A percentile compares a stretch with the other conserved stretches of the same genome.
Conservation (phyloP, 257 asterid genomes). For the Cruciata laevipes region DNA sequence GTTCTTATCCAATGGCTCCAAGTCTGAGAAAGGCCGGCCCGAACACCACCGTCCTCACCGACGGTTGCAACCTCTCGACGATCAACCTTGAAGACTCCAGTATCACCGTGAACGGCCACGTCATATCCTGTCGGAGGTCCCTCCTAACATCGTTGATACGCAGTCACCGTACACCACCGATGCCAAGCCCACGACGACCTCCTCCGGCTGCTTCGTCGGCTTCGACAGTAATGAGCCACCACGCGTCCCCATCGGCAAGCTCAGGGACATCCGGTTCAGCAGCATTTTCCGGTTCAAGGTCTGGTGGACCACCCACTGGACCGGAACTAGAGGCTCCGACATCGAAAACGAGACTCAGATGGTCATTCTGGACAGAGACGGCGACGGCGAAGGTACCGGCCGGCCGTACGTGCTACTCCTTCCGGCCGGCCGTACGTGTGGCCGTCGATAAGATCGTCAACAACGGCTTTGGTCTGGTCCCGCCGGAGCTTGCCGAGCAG, state of each 20-base stretch:
- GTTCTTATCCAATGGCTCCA: conserved; percentile 52
- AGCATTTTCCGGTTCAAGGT: conserved; percentile 92
- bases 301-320: conserved; percentile 99
- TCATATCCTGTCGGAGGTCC: conserved; percentile 62
- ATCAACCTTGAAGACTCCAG: conserved; percentile 46
- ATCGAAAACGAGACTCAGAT: conserved; percentile 82
- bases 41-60: conserved; percentile 25
- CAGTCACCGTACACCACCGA: conserved; percentile 20
- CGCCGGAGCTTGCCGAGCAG: conserved; percentile 54
- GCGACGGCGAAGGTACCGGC: background rate
- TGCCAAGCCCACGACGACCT: conserved; percentile 31
- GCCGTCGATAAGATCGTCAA: conserved; percentile 90
- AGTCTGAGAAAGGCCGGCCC: conserved; percentile 39
- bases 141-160: conserved; percentile 48
- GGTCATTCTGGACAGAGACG: conserved; percentile 57
- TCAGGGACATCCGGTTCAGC: conserved; percentile 61
- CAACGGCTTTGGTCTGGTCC: conserved; percentile 85
- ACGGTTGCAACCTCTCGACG: conserved; percentile 35
- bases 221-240: conserved; percentile 56
- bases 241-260: conserved; percentile 73
- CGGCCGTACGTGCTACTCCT: conserved; percentile 60
- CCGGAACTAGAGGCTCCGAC: conserved; percentile 64
- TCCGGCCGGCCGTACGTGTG: conserved; percentile 38
- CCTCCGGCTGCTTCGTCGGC: conserved; percentile 80
- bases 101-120: conserved; percentile 51